A percentile compares a stretch with the other conserved stretches of the same genome.
Evolutionary conservation across 2,329 filamentous ascomycete species (phyloP).

Genomic region (Blastomyces parvus): DNA sequence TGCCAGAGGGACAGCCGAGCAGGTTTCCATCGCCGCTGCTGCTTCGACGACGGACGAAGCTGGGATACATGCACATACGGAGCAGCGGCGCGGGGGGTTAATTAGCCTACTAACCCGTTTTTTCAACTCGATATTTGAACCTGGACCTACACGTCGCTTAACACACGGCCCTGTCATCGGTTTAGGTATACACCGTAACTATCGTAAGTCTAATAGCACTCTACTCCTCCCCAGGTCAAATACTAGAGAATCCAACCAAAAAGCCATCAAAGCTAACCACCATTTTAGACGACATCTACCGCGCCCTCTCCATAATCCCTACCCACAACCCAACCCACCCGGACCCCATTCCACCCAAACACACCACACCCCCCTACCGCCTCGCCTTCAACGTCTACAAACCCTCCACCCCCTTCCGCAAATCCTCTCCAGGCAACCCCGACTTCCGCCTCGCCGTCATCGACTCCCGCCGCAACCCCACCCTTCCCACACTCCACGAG

Average conservation of each 20-base stretch:
- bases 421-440: conserved; percentile 65
- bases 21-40: neutral
- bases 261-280: conserved; percentile 30
- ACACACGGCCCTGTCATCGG: conserved; percentile 43
- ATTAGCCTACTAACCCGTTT: conserved; percentile 26
- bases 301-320: conserved; percentile 62
- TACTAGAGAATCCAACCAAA: neutral
- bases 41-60: neutral
- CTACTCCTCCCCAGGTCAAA: neutral
- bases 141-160: conserved; percentile 20
- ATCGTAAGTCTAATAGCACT: conserved; percentile 30
- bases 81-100: conserved; percentile 18
- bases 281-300: conserved; percentile 58
- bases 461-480: conserved; percentile 57
- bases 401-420: conserved; percentile 59
- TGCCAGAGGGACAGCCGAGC: conserved; percentile 11
- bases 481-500: conserved; percentile 63
- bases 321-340: conserved; percentile 26
- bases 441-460: conserved; percentile 80
- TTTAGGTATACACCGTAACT: conserved; percentile 46
- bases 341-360: conserved; percentile 7
- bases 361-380: conserved; percentile 50
- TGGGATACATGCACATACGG: neutral
- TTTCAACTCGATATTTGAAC: conserved; percentile 27
- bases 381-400: conserved; percentile 80